phyloP scores from a whole-genome alignment of 2,329 filamentous ascomycete species.

The Neonectria faginata region DNA sequence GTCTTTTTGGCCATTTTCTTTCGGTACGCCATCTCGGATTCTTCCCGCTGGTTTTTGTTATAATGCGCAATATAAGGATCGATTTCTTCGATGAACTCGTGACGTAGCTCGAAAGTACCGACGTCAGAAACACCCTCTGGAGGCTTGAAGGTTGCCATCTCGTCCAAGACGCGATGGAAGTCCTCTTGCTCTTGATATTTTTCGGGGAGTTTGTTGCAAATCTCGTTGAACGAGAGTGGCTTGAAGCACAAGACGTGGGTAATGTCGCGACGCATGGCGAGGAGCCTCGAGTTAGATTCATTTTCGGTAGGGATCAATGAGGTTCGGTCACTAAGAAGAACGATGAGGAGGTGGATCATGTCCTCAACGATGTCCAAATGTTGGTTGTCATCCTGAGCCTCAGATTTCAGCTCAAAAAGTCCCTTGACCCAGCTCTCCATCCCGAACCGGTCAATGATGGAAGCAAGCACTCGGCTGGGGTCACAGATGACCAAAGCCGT shows the following conservation, averaged over 20 bases:
- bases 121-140: slow-evolving; percentile 93
- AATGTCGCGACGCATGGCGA: slow-evolving; percentile 87
- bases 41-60: slow-evolving; percentile 95
- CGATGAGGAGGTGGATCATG: slow-evolving; percentile 92
- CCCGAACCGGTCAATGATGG: slow-evolving; percentile 91
- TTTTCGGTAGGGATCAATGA: slow-evolving; percentile 78
- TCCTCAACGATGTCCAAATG: slow-evolving; percentile 95
- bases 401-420: slow-evolving; percentile 77
- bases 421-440: slow-evolving; percentile 90
- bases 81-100: slow-evolving; percentile 85
- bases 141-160: slow-evolving; percentile 88
- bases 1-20: slow-evolving; percentile 89
- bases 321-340: slow-evolving; percentile 88
- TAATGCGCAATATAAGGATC: slow-evolving; percentile 98
- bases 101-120: slow-evolving; percentile 92
- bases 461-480: slow-evolving; percentile 84
- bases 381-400: slow-evolving; percentile 86
- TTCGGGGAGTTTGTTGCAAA: slow-evolving; percentile 87
- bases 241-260: slow-evolving; percentile 96
- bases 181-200: slow-evolving; percentile 90
- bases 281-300: slow-evolving; percentile 72
- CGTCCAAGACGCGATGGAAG: slow-evolving; percentile 84
- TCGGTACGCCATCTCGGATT: slow-evolving; percentile 90
- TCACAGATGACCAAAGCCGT: slow-evolving; percentile 89
- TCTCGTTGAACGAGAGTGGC: slow-evolving; percentile 92